Evolutionary conservation across 2,329 filamentous ascomycete species (phyloP), one percentile per base, ranked within the genome.

Genomic region (Sclerotinia borealis): DNA sequence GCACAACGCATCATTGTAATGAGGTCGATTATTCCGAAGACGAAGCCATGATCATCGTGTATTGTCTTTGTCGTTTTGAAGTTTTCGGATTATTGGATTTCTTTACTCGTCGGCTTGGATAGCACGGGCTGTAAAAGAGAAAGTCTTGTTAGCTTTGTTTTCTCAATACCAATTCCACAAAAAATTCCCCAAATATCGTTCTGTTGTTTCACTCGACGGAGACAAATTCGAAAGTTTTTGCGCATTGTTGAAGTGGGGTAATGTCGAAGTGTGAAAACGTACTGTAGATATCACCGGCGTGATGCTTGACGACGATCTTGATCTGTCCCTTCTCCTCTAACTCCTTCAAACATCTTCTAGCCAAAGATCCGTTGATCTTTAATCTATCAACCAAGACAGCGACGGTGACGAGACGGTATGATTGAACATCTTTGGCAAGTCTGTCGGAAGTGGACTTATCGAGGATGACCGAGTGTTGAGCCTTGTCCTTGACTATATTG

Each of bases 351-450:
- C 91, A 93, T 83, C 86, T 84, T 77, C 95, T 89, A 73, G 95
- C 95, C 77, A 99, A 85, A 75, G 92, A 96, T 78, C 95, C 96
- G 85, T 99, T 99, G 86, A 99, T 96, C 92, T 99, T 99, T 81
- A 99, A 88, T 82, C 95, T 89, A 83, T 99, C 95, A 87, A 99
- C 95, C 77, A 99, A 92, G 76, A 92, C 93, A 77, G 95, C 93
- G 77, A 98, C 90, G 78, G 95, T 98, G 83, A 99, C 92, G 80
- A 99, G 92, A 78, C 95, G 92, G 90, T 98, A 99, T 71, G 95
- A 97, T 83, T 98, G 95, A 76, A 99, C 96, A 87, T 99, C 95
- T 87, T 99, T 99, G 87, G 96, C 90, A 81, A 99, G 92, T 86
- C 96, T 96, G 83, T 99, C 95, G 74, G 90, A 90, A 78, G 90